A percentile compares a stretch with the other conserved stretches of the same genome.
Evolutionary conservation across 116 monocot genomes (phyloP).

Genomic region (Phalaenopsis hybrid): DNA sequence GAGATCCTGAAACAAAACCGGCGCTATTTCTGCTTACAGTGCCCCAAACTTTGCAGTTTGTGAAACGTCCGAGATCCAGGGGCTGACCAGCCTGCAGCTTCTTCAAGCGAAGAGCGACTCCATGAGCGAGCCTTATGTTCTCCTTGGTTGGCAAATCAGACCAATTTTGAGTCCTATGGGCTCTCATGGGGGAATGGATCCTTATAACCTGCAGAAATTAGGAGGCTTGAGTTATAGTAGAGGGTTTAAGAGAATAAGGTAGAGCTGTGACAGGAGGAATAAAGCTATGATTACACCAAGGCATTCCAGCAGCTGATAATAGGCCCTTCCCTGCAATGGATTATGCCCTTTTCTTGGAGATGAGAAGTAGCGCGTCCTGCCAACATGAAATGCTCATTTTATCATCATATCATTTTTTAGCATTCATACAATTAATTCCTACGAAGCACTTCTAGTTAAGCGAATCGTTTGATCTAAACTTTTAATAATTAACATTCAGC

Average conservation of each 20-base stretch:
- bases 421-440: too few relatives aligned
- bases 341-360: slow-evolving; percentile 84
- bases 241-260: neutral
- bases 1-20: slow-evolving; percentile 63
- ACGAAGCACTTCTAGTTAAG: too few relatives aligned
- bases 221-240: neutral
- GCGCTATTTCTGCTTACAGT: slow-evolving; percentile 19
- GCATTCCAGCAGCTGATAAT: slow-evolving; percentile 93
- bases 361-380: slow-evolving; percentile 96
- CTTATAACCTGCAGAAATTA: slow-evolving; percentile 57
- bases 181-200: slow-evolving; percentile 89
- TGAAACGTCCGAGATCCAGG: slow-evolving; percentile 39
- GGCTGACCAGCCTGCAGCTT: slow-evolving; percentile 25
- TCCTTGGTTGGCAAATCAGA: slow-evolving; percentile 65
- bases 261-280: neutral
- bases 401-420: neutral
- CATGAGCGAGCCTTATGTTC: slow-evolving; percentile 53
- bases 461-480: too few relatives aligned
- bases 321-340: slow-evolving; percentile 92
- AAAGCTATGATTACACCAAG: slow-evolving; percentile 50
- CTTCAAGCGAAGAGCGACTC: slow-evolving; percentile 68
- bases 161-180: slow-evolving; percentile 69
- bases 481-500: too few relatives aligned
- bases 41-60: slow-evolving; percentile 82
- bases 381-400: neutral